Evolutionary conservation across 345 rosid species (phyloP), one percentile per base, ranked within the genome.

Genomic region (Eucalyptus marginata): DNA sequence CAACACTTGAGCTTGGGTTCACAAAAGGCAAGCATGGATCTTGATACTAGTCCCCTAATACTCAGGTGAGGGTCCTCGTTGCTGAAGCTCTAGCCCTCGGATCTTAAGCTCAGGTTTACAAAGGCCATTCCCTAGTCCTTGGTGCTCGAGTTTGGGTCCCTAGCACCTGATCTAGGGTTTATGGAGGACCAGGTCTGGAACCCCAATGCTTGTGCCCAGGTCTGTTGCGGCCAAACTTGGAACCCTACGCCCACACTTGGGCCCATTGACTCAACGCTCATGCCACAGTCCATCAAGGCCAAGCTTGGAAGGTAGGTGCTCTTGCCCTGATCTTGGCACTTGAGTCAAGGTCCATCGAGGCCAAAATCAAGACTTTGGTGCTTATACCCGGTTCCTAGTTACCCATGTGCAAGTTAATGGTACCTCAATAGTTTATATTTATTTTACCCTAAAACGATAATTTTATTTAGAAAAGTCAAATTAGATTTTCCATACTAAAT

Each of bases 301-400:
- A 56, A 56, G 12, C 62, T 24, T 0, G 0, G 3, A 13, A 56
- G 0, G 0, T 24, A 56, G 29, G 29, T 56, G 62, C 62, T 24
- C 62, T 9, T 56, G 62, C 29, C 62, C 0, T 24, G 62, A 56
- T 56, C 29, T 10, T 56, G 3, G 13, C 6, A 56, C 13, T 22
- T 10, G 29, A 56, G 29, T 56, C 62, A 24, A 56, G 29, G 62
- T 24, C 3, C 29, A 56, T 56, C 0, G 2, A 56, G 62, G 29
- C 62, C 29, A 24, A 56, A 24, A 22, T 24, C 29, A 10, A 56
- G 29, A 24, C 29, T 24, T 10, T 24, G 27, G 62, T 56, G 0
- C 6, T 56, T 56, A 22, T 56, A 56, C 27, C 2, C 0, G 2
- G 0, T 2, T 56, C 13, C 29, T 0, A 22, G 13, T 56, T 56